Evolutionary conservation across 23 red algal genomes (phyloP), one percentile per base, ranked within the genome.

Genomic region (Chondrus crispus): DNA sequence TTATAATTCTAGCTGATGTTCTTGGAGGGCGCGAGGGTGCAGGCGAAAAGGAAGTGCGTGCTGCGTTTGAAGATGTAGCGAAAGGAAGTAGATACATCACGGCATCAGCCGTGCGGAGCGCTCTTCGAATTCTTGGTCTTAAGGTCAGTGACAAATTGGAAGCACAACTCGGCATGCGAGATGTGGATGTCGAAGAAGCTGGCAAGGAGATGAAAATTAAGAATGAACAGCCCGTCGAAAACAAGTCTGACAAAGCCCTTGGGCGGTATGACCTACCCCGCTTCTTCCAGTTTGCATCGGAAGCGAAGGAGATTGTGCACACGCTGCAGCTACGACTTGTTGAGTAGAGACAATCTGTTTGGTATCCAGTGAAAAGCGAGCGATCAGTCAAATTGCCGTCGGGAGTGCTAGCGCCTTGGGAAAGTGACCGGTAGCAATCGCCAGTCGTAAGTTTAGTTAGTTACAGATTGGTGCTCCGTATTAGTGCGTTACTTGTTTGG

Each of bases 1-100:
- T 99, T 43, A 85, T 99, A 7, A 84, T 99, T 19, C 85, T 99
- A 33, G 97, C 97, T 13, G 97, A 99, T 70, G 87, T 99, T 29
- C 91, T 99, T 39, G 97, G 97, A 46, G 97, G 97, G n/a, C 47
- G 80, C 5, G 75, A 88, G 71, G 66, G 82, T 43, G 93, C 95
- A 22, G 63, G 80, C 19, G 97, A 99, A 68, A 85, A 78, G 28
- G 94, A 99, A 42, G 60, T 95, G 26, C 63, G 74, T 40, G 50
- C 74, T 18, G 97, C 94, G 20, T 99, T 96, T 77, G 63, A 71
- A 2, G 92, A 84, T 66, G 55, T 95, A 41, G 88, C 94, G 46
- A 92, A 79, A 77, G 95, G 88, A 39, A 87, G 71, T 24, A 54
- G 71, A 40, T 82, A 68, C 70, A 87, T 94, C 47, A 87, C 92